Evolutionary conservation across 2,329 filamentous ascomycete species (phyloP), one percentile per base, ranked within the genome.

Genomic region (Talaromyces rugulosus): DNA sequence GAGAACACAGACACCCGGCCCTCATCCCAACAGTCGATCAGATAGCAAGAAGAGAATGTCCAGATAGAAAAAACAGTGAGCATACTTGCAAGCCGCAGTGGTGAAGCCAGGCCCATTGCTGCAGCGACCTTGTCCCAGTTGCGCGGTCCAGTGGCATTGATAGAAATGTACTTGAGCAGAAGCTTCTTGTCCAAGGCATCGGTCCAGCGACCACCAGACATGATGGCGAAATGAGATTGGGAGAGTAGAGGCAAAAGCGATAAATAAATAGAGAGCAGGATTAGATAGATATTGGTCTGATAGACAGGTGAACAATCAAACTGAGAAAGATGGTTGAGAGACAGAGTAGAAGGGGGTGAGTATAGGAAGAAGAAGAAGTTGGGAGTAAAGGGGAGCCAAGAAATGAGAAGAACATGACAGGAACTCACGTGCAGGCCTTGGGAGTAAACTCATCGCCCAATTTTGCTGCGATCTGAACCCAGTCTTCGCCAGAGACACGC

Each of bases 61-160:
- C 23, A 53, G 18, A 53, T 53, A 9, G 23, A 23, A 23, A 53
- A 53, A 53, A 31, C 5, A 31, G 28, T 16, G 6, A n/a, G 51
- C 56, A 44, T 59, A 62, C 57, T 53, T 52, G 11, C 61, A 62
- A 0, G 61, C 47, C 8, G 55, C 52, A 4, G 28, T 27, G n/a
- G 61, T 18, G 18, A 59, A 30, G 1, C 55, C 56, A 2, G 30
- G 8, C 61, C 61, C 61, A 62, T 59, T 0, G 16, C 12, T 2
- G 47, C 31, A 2, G 60, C 56, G 5, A 62, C 50, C 3, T 30
- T 42, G 5, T 30, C 33, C 60, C 60, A 62, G 18, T 51, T 51
- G 27, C 12, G 44, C 16, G 44, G 1, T 14, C 18, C 18, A 28
- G 44, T 27, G 7, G 44, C 44, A 23, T 51, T 51, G 44, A 51